Conservation (phyloP, 164 flowering plant species). For the Tetrastigma voinierianum region DNA sequence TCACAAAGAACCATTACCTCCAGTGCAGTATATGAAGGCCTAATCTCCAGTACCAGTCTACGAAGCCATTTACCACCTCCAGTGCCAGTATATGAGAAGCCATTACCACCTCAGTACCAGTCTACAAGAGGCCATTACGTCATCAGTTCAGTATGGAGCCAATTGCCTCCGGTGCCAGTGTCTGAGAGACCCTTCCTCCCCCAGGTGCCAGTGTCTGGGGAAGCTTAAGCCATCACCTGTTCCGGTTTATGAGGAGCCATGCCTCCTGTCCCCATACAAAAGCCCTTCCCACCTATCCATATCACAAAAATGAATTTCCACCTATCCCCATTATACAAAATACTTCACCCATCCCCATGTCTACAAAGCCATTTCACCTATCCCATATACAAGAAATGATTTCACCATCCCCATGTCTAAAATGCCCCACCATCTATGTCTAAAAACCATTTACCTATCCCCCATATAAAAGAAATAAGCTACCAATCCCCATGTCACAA, state of each 20-base stretch:
- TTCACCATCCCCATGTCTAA: too few relatives aligned
- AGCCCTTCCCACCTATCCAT: slow-evolving; percentile 18
- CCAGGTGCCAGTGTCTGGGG: neutral
- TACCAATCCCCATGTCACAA: too few relatives aligned
- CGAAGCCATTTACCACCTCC: too few relatives aligned
- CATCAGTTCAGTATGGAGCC: slow-evolving; percentile 4
- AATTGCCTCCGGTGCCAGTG: slow-evolving; percentile 2
- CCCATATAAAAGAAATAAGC: too few relatives aligned
- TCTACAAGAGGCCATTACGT: neutral
- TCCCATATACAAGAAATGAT: too few relatives aligned
- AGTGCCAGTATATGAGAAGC: neutral
- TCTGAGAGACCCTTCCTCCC: neutral
- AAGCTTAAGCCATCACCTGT: slow-evolving; percentile 18
- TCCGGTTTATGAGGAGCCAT: slow-evolving; percentile 5
- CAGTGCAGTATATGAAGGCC: neutral
- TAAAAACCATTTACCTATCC: too few relatives aligned
- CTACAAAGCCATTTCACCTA: too few relatives aligned
- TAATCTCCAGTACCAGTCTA: too few relatives aligned
- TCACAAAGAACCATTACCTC: neutral
- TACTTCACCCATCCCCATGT: slow-evolving; percentile 10
- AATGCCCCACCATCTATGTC: too few relatives aligned
- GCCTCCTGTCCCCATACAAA: slow-evolving; percentile 1
- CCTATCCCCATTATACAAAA: neutral
- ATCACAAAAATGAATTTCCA: neutral
- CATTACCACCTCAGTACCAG: neutral